A percentile compares a stretch with the other conserved stretches of the same genome.
Conservation (phyloP, 2,329 filamentous ascomycete species). For the Coniochaeta pulveracea region DNA sequence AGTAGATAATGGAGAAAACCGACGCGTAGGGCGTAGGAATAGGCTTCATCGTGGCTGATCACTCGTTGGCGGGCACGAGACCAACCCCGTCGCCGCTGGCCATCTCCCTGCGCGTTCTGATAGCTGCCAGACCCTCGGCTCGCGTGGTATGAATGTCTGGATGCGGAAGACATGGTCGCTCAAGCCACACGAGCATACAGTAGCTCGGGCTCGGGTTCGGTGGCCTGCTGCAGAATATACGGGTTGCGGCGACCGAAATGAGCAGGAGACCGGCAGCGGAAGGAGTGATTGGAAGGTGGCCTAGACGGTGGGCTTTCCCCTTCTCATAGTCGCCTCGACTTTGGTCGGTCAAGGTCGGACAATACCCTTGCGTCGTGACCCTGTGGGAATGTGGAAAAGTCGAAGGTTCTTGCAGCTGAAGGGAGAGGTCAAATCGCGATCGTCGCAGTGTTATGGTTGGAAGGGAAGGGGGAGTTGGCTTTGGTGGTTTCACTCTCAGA, state of each 20-base stretch:
- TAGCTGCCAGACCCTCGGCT: conserved; percentile 27
- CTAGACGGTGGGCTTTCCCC: no score
- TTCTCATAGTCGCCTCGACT: no score
- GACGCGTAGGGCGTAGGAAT: conserved; percentile 79
- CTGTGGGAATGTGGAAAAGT: no score
- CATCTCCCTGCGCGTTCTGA: conserved; percentile 12
- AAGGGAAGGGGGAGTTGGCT: no score
- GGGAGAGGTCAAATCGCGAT: no score
- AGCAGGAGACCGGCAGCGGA: background rate
- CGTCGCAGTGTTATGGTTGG: no score
- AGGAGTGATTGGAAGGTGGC: no score
- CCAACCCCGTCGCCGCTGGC: conserved; percentile 27
- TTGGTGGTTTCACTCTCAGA: no score
- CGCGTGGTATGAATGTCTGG: conserved; percentile 32
- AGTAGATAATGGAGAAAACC: conserved; percentile 90
- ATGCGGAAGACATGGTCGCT: conserved; percentile 35
- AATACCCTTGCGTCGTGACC: no score
- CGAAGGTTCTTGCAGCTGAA: no score
- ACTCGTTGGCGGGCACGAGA: conserved; percentile 35
- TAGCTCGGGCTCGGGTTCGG: background rate
- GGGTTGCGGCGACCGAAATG: background rate
- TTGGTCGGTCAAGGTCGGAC: no score
- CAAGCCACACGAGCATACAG: background rate
- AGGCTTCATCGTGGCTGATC: conserved; percentile 68
- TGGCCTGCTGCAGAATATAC: background rate